Base-by-base conservation (phyloP, 306 rosid species). In the Dalbergia oliveri region DNA sequence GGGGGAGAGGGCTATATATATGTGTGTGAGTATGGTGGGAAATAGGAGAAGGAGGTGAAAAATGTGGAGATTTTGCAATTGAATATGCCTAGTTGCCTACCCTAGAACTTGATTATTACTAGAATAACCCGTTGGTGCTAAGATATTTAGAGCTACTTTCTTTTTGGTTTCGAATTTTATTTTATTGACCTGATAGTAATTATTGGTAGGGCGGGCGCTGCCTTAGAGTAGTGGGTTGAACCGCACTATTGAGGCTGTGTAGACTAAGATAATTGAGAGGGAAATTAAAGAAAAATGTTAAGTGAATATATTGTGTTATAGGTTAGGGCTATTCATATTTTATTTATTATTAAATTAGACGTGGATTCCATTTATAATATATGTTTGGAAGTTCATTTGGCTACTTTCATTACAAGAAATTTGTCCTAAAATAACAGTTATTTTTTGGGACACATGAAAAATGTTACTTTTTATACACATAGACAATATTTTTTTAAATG, bases 1-100 rank as follows among this genome's bases (percentile, higher is more conserved):
- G 64, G 19, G 11, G 37, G 8, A 14, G 64, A 33, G 77, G 80
- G 69, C 33, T 87, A 58, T 88, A 81, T 76, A 79, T 89, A 86
- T 72, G 45, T 54, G 60, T 85, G 86, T 61, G 67, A 18, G 14
- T 35, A 21, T 13, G 11, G 5, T 19, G 76, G 75, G 54, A 70
- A 19, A 50, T n/a, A 14, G 69, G 59, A 15, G 68, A 11, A 51
- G 59, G 59, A 53, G 50, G 21, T 57, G 85, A 63, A 66, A 79
- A 81, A 76, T 85, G 82, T 66, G 80, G 49, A 8, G 54, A 39
- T 77, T 18, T 56, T 56, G 80, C 34, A 31, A 68, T 74, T 78
- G 63, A 85, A 74, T 60, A 26, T 26, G 31, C 31, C 3, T 26
- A 26, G 31, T 12, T 53, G 53, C 45, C 70, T 49, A 82, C 67